A percentile compares a stretch with the other conserved stretches of the same genome.
Conservation (phyloP, 2,329 filamentous ascomycete genomes). For the Eutypa lata region DNA sequence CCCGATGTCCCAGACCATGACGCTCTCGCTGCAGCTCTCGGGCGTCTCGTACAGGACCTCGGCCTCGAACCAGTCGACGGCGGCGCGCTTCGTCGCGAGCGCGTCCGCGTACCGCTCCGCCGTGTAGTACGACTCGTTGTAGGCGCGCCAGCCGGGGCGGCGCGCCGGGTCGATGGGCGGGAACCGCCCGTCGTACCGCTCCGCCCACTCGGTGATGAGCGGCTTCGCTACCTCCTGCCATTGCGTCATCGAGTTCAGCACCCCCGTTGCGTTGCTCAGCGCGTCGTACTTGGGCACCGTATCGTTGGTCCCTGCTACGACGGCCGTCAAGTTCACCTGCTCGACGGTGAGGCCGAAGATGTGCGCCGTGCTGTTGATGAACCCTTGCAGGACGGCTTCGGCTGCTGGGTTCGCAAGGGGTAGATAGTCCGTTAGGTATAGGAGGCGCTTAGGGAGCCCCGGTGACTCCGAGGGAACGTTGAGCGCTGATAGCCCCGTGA, state of each 20-base stretch:
- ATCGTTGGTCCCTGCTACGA: constrained; percentile 26
- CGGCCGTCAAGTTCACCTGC: constrained; percentile 33
- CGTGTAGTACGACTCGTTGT: constrained; percentile 23
- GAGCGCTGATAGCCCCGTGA: constrained; percentile 35
- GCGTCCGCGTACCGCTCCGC: constrained; percentile 20
- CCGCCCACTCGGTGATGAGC: constrained; percentile 28
- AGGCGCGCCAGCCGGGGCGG: constrained; percentile 23
- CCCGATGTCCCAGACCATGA: constrained; percentile 40
- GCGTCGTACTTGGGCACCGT: constrained; percentile 22
- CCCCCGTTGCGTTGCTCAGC: constrained; percentile 22
- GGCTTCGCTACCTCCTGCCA: constrained; percentile 30
- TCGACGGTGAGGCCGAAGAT: constrained; percentile 33
- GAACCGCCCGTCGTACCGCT: constrained; percentile 33
- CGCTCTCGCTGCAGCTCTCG: constrained; percentile 35
- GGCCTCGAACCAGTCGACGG: constrained; percentile 35
- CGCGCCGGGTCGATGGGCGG: constrained; percentile 36
- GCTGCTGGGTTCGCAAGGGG: constrained; percentile 37
- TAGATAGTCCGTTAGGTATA: constrained; percentile 38
- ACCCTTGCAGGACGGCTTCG: constrained; percentile 33
- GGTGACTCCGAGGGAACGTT: constrained; percentile 27
- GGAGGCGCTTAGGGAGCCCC: constrained; percentile 33
- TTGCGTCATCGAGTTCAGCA: constrained; percentile 31
- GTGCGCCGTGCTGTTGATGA: constrained; percentile 31
- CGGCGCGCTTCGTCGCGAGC: constrained; percentile 24
- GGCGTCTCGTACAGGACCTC: constrained; percentile 31